Base-by-base conservation (phyloP, 345 rosid species). In the Rubroshorea leprosula region DNA sequence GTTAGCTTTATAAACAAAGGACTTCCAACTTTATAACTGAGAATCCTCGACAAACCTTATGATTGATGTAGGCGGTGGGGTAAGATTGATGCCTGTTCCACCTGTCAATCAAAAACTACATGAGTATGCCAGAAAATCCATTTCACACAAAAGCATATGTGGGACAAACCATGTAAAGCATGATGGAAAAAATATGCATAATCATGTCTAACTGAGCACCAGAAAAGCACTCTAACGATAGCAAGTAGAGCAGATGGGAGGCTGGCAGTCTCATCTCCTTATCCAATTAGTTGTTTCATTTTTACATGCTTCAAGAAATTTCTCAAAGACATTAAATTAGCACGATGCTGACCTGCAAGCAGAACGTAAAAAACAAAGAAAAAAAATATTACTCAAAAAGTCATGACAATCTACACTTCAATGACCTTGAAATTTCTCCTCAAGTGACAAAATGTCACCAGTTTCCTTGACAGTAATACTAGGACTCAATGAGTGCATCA, bases 41-140 rank as follows among this genome's bases (percentile, higher is more conserved):
- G 27, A 9, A 13, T 61, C 59, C 26, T 26, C 51, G 59, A 77
- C 86, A 65, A 66, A 84, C 98, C 98, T 80, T 65, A 92, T 82
- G 63, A 89, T 84, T 51, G 96, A 77, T 53, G 71, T 57, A 5
- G 98, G 98, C 16, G 96, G 96, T 24, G 98, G 98, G 54, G 96
- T 92, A 64, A 92, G 86, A 67, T 92, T 92, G 73, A 92, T 86
- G 80, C 96, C 98, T 54, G 98, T 92, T 75, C 98, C 96, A 57
- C 98, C 98, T 89, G 82, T 39, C 54, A 73, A 64, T 68, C 1
- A 65, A 61, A 23, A 58, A 51, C 55, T 26, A 12, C 17, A 24
- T 59, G 17, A 69, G 41, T 55, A 68, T 12, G 54, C 25, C 39
- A 31, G 29, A 58, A 60, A 60, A 24, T 21, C 15, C 51, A 25